A percentile compares a stretch with the other conserved stretches of the same genome.
These are phyloP conservation scores for Tolypocladium pustulatum DNA, from an alignment of 2,329 filamentous ascomycete genomes.

Conservation along the genomic window DNA sequence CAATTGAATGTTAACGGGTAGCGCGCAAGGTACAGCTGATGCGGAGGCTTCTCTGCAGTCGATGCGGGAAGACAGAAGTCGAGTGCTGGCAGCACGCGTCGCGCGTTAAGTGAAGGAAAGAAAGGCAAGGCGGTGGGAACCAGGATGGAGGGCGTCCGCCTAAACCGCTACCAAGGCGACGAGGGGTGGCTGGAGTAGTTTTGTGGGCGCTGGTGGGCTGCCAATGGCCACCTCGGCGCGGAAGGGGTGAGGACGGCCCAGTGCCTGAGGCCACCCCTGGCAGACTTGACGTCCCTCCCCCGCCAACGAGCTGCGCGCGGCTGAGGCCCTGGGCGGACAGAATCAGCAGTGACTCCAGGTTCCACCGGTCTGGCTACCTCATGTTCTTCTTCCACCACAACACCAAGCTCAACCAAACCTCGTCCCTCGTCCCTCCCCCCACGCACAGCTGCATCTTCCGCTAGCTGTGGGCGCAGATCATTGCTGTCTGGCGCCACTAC, in stretches of 20 bases:
- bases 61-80: conserved; percentile 4
- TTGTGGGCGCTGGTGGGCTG: not conserved
- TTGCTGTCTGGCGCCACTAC: not conserved
- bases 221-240: not conserved
- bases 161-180: not conserved
- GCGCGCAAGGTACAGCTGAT: not conserved
- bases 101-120: conserved; percentile 24
- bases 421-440: not conserved
- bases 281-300: not conserved
- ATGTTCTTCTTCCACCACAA: not conserved
- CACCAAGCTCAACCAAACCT: not conserved
- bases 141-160: not conserved
- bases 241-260: not conserved
- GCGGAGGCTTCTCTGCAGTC: conserved; percentile 6
- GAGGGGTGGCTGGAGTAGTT: not conserved
- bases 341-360: not conserved
- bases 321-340: not conserved
- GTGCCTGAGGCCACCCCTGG: not conserved
- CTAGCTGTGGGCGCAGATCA: not conserved
- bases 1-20: too few species aligned
- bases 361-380: not conserved
- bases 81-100: conserved; percentile 17
- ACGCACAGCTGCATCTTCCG: not conserved
- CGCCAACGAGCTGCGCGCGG: not conserved
- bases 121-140: not conserved